Conservation (phyloP, 306 rosid genomes). For the Echinosophora koreensis region DNA sequence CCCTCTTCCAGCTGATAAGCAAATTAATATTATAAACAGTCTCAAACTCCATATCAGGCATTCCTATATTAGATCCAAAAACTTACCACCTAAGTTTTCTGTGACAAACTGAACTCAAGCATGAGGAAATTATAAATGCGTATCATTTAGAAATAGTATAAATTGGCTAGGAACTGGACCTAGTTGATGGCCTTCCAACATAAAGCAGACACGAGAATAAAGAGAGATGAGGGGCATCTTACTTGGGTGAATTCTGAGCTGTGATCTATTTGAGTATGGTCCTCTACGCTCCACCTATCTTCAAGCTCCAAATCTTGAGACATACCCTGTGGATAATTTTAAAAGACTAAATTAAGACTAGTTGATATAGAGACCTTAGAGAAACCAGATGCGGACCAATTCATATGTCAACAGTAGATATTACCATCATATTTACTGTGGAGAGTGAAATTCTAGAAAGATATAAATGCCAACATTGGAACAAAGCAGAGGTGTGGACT, state of each 20-base stretch:
- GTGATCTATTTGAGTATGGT: slow-evolving; percentile 46
- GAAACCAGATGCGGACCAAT: slow-evolving; percentile 32
- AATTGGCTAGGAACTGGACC: slow-evolving; percentile 29
- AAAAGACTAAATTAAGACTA: slow-evolving; percentile 36
- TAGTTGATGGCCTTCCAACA: slow-evolving; percentile 22
- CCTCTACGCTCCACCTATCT: slow-evolving; percentile 52
- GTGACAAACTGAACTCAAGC: slow-evolving; percentile 40
- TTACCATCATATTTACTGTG: slow-evolving; percentile 11
- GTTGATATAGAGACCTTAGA: slow-evolving; percentile 27
- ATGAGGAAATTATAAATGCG: slow-evolving; percentile 1
- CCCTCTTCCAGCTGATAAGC: slow-evolving; percentile 30
- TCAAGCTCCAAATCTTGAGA: slow-evolving; percentile 62
- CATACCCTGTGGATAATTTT: slow-evolving; percentile 60
- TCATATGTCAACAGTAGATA: slow-evolving; percentile 15
- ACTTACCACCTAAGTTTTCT: slow-evolving; percentile 18
- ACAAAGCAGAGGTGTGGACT: background rate
- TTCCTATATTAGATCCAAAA: slow-evolving; percentile 15
- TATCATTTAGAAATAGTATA: background rate
- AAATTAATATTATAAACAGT: slow-evolving; percentile 15
- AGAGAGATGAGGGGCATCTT: slow-evolving; percentile 40
- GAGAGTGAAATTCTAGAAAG: slow-evolving; percentile 17
- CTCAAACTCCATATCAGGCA: slow-evolving; percentile 30
- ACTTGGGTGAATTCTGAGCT: slow-evolving; percentile 61
- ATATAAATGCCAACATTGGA: slow-evolving; percentile 24
- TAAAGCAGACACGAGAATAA: slow-evolving; percentile 29